Evolutionary conservation across 331 rosid species (phyloP).

Genomic region (Ulmus americana): DNA sequence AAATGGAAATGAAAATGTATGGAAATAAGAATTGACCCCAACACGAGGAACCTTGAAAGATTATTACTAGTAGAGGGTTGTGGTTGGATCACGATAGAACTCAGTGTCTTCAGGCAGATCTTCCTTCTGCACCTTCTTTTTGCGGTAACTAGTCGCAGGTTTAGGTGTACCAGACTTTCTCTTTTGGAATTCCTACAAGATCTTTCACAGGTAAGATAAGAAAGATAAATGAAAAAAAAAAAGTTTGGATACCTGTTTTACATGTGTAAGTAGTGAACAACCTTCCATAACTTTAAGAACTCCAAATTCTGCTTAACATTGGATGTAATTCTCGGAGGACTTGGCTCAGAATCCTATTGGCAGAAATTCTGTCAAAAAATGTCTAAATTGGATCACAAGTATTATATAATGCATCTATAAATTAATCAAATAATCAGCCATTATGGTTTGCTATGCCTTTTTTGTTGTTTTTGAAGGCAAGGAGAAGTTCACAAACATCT

Average conservation of each 20-base stretch:
- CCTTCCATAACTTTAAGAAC: slow-evolving; percentile 74
- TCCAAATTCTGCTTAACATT: slow-evolving; percentile 85
- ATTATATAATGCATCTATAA: neutral
- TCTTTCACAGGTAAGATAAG: slow-evolving; percentile 23
- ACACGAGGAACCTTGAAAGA: slow-evolving; percentile 22
- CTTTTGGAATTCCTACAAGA: slow-evolving; percentile 58
- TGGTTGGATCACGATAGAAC: slow-evolving; percentile 65
- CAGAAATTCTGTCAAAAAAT: neutral
- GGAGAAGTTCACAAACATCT: neutral
- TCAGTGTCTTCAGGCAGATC: slow-evolving; percentile 41
- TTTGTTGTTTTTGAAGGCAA: neutral
- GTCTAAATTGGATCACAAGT: neutral
- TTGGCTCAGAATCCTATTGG: slow-evolving; percentile 42
- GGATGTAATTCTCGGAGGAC: slow-evolving; percentile 76
- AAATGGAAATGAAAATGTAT: neutral
- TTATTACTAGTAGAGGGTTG: slow-evolving; percentile 66
- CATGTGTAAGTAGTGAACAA: slow-evolving; percentile 9
- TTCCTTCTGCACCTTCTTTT: slow-evolving; percentile 63
- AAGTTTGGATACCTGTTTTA: neutral
- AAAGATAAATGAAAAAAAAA: neutral
- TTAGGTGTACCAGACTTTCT: slow-evolving; percentile 48
- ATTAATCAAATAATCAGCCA: neutral
- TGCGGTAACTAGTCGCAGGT: slow-evolving; percentile 87
- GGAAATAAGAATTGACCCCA: slow-evolving; percentile 1
- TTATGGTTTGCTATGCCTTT: neutral